phyloP scores from a whole-genome alignment of 371 early-diverging fungal genomes.

The Mortierella sp. region DNA sequence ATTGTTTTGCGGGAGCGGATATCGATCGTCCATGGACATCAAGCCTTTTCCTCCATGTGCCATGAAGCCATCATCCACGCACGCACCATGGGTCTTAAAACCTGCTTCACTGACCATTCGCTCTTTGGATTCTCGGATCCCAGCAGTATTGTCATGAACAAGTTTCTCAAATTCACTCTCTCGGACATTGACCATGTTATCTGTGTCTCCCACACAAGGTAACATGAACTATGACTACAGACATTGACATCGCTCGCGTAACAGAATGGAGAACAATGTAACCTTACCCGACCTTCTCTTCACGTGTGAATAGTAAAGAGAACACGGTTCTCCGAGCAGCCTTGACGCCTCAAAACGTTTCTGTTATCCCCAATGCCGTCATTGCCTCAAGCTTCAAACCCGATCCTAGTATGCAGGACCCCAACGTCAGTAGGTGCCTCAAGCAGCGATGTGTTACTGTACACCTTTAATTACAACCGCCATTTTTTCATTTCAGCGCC shows the following conservation, averaged over 20 bases:
- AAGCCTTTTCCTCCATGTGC: conserved; percentile 94
- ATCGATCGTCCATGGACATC: conserved; percentile 98
- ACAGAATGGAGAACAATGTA: not conserved
- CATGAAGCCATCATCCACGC: conserved; percentile 98
- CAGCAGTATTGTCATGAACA: conserved; percentile 95
- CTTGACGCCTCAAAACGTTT: conserved; percentile 90
- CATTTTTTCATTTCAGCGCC: no score
- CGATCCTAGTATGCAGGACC: conserved; percentile 82
- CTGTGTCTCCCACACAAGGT: conserved; percentile 98
- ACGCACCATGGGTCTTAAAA: conserved; percentile 94
- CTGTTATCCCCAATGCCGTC: conserved; percentile 99
- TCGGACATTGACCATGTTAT: conserved; percentile 97
- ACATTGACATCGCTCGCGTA: not conserved
- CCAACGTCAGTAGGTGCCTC: conserved; percentile 77
- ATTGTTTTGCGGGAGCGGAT: conserved; percentile 95
- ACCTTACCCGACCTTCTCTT: not conserved
- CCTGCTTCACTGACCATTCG: conserved; percentile 99
- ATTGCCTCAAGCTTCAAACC: conserved; percentile 93
- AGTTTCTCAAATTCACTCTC: conserved; percentile 93
- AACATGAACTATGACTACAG: not conserved
- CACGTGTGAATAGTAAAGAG: conserved; percentile 83
- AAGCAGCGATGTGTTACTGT: not conserved
- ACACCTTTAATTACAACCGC: no score
- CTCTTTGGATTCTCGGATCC: conserved; percentile 98
- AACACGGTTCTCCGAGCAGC: conserved; percentile 97